Evolutionary conservation across 129 eudicot genomes (phyloP), one percentile per base, ranked within the genome.

Genomic region (Solidago caesia): DNA sequence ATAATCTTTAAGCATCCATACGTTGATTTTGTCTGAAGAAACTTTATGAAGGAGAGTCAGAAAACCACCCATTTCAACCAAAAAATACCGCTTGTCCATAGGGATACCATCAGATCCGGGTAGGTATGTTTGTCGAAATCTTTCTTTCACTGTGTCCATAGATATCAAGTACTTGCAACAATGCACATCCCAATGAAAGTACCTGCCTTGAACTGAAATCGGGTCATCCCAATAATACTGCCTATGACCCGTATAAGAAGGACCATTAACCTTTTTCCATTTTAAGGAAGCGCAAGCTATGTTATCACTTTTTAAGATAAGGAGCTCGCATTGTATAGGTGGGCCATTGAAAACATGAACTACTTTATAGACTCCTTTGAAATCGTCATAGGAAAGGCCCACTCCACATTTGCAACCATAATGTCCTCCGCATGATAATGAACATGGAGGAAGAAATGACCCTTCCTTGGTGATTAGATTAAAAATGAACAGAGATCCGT

Each of bases 91-190:
- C 7, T 13, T 44, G 47, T 47, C 15, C 47, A 33, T 45, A 33
- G 33, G 44, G 26, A 58, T 27, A 29, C 7, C 21, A 12, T 67
- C 45, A 11, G 15, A 44, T 61, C 16, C 58, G 10, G 81, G 78
- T 44, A 83, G 70, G 16, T 45, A 21, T 6, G 79, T 74, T 69
- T 70, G 74, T 21, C 63, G 41, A 48, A 83, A 83, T 57, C 46
- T 70, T 52, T 83, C 86, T 70, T 83, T 77, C 2, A 64, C 81
- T 4, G 76, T 75, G 44, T 79, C 83, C 83, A 83, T 74, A 9
- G 81, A 83, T 61, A 83, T 15, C 13, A 79, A 25, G 71, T 55
- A 71, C 56, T 70, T 71, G 7, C 69, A 46, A 70, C 67, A 70
- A 48, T 46, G 69, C 57, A 75, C 83, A 13, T 74, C 75, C 87